Percentiles rank a stretch among this genome's conserved stretches.
Conservation (phyloP, 768 basidiomycete species). For the Auricularia cornea region DNA sequence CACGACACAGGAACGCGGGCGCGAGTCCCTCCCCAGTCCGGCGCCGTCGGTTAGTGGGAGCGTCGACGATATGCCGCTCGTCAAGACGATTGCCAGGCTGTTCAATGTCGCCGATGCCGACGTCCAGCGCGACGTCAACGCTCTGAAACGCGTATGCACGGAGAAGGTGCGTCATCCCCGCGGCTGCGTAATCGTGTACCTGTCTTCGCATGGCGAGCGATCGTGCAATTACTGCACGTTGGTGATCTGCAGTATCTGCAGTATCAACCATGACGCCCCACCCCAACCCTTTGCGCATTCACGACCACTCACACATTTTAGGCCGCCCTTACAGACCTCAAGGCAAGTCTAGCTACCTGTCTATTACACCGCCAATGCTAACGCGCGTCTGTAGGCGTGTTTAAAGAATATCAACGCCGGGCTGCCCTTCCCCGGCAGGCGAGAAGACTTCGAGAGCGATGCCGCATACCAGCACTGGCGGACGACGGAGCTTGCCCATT, state of each 20-base stretch:
- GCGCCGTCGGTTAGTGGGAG: conserved; percentile 40
- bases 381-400: conserved; percentile 50
- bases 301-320: conserved; percentile 19
- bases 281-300: not conserved
- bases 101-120: conserved; percentile 68
- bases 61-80: conserved; percentile 72
- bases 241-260: too few relatives aligned
- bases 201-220: too few relatives aligned
- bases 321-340: conserved; percentile 82
- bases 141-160: conserved; percentile 53
- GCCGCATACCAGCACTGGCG: conserved; percentile 82
- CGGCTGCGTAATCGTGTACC: too few relatives aligned
- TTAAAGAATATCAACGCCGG: conserved; percentile 87
- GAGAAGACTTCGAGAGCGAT: conserved; percentile 80
- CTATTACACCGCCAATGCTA: not conserved
- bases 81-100: conserved; percentile 54
- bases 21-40: conserved; percentile 15
- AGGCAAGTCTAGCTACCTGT: conserved; percentile 37
- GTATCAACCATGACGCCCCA: too few relatives aligned
- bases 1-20: conserved; percentile 34
- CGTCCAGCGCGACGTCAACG: conserved; percentile 66
- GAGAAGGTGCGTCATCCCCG: conserved; percentile 72
- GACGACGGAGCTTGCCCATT: conserved; percentile 66
- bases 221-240: too few relatives aligned
- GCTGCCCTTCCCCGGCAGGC: conserved; percentile 70